Percentiles rank a stretch among this genome's conserved stretches.
Evolutionary conservation across 108 stramenopile species (phyloP).

Genomic region (Cylindrotheca fusiformis): DNA sequence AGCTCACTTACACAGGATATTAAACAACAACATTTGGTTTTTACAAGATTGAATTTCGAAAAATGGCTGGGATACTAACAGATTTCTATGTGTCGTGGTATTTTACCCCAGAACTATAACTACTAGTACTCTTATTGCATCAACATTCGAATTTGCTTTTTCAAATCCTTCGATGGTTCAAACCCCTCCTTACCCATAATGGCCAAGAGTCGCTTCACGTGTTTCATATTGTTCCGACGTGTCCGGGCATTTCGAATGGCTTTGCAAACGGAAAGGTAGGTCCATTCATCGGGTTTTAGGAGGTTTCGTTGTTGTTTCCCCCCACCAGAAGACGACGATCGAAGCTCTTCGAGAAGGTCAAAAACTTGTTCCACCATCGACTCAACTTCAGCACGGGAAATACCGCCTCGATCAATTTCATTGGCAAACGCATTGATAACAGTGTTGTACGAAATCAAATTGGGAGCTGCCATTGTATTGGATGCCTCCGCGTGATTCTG

Average conservation of each 20-base stretch:
- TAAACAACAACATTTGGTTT: too few relatives aligned
- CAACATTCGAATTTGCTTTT: background rate
- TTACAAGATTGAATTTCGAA: too few relatives aligned
- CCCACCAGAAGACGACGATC: too few relatives aligned
- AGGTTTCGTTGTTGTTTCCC: background rate
- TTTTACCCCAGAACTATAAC: too few relatives aligned
- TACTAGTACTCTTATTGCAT: too few relatives aligned
- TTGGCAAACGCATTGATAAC: conserved; percentile 72
- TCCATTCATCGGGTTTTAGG: conserved; percentile 19
- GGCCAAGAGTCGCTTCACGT: background rate
- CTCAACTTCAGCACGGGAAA: conserved; percentile 9
- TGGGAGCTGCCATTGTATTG: conserved; percentile 1
- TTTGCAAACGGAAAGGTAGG: conserved; percentile 29
- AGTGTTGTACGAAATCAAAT: conserved; percentile 54
- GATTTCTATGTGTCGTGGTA: too few relatives aligned
- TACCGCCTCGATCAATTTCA: conserved; percentile 27
- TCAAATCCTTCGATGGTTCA: background rate
- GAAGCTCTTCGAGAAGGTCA: background rate
- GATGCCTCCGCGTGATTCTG: background rate
- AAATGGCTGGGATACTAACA: too few relatives aligned
- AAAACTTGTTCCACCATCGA: conserved; percentile 9
- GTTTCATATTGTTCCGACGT: background rate
- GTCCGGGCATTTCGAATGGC: conserved; percentile 9
- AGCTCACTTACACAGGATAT: too few relatives aligned
- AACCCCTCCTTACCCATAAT: background rate